Conservation (phyloP, 495 filamentous ascomycete species). For the Peziza echinospora region DNA sequence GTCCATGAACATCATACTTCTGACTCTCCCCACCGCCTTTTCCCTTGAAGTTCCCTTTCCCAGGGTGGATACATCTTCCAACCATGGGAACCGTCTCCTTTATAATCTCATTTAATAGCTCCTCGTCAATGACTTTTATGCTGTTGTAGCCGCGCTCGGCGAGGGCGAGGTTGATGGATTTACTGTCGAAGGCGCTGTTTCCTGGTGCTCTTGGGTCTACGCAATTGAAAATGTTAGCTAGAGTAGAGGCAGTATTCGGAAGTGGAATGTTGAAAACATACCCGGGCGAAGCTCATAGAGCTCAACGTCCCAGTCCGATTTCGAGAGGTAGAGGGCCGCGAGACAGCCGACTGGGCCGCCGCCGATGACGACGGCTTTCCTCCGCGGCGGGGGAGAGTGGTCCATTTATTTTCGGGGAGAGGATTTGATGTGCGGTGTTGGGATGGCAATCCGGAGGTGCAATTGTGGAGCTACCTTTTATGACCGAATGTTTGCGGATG, state of each 20-base stretch:
- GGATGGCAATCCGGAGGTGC: too few relatives aligned
- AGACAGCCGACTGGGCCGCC: conserved; percentile 85
- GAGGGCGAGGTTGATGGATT: conserved; percentile 88
- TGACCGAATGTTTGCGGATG: too few relatives aligned
- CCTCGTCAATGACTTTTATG: conserved; percentile 40
- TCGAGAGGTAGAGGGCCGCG: conserved; percentile 77
- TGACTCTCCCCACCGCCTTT: conserved; percentile 56
- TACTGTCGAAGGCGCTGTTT: conserved; percentile 77
- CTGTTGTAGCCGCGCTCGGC: conserved; percentile 89
- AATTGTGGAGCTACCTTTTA: too few relatives aligned
- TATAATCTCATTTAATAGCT: conserved; percentile 49
- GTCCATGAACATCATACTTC: conserved; percentile 72
- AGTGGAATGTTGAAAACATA: too few relatives aligned
- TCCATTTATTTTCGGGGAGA: too few relatives aligned
- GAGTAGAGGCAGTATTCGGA: too few relatives aligned
- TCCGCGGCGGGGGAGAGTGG: conserved; percentile 13
- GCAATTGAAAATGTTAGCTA: too few relatives aligned
- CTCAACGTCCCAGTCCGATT: conserved; percentile 69
- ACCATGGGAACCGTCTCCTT: conserved; percentile 71
- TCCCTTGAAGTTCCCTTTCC: conserved; percentile 25
- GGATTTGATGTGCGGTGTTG: too few relatives aligned
- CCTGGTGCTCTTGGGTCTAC: conserved; percentile 46
- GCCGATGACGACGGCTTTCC: conserved; percentile 62
- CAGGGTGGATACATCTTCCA: conserved; percentile 91
- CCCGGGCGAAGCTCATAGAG: conserved; percentile 85